Evolutionary conservation across 2,329 filamentous ascomycete genomes (phyloP), one percentile per base, ranked within the genome.

Genomic region (Phyllosticta paracitricarpa): DNA sequence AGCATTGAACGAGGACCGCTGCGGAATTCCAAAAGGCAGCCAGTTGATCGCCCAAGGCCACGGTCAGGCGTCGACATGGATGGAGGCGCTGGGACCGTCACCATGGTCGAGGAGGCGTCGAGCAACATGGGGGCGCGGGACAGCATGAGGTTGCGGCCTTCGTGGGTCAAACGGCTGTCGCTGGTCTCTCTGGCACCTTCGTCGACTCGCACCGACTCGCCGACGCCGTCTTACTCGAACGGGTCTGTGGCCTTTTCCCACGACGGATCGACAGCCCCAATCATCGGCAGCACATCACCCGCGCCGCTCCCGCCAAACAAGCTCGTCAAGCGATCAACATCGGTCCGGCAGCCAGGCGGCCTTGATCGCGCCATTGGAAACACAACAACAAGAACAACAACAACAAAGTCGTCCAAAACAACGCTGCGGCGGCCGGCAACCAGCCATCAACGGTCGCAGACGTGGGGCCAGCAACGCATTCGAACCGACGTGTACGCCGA

Each of bases 371-470:
- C 78, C 62, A 77, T 80, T 64, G 79, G 85, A 33, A 83, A 77
- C 65, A 82, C 85, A 56, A 83, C 87, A 68, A 77, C 89, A 64
- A 82, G 84, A 2, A 28, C 26, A 28, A 30, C 28, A 30, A 30
- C 28, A 30, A 79, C 85, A 33, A 83, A 77, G 65, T 82, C 85
- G 56, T 83, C 87, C 68, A 77, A 88, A 64, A 82, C 84, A 2
- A 84, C 82, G 24, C 80, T 92, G 63, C 84, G 87, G 62, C 80
- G 89, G 67, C 89, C 89, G 58, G 88, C 88, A 54, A 92, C 89
- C 19, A 91, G 89, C 71, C 88, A 91, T 69, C 88, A 92, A 71
- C 81, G 89, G 67, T 88, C 87, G 54, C 85, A 84, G 35, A 89
- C 87, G 1, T 76, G 90, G 28, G 84, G 89, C 66, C 81, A 85